Conservation (phyloP, 202 grass and related monocot species). For the Panicum virgatum region DNA sequence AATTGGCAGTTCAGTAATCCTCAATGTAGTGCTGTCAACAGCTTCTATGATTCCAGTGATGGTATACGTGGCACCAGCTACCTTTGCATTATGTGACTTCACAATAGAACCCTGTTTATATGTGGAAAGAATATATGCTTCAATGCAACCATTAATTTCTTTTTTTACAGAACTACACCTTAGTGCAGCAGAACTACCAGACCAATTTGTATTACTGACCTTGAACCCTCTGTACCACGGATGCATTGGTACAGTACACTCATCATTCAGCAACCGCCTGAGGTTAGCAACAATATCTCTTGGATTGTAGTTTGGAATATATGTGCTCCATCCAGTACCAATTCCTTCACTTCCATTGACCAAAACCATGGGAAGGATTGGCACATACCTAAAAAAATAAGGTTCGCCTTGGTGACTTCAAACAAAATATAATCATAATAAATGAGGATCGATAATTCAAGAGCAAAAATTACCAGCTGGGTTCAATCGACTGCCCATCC, state of each 20-base stretch:
- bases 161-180: background rate
- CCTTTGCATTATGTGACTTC: slow-evolving; percentile 58
- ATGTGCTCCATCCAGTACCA: slow-evolving; percentile 92
- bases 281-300: slow-evolving; percentile 77
- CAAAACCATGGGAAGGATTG: slow-evolving; percentile 81
- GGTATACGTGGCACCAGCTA: slow-evolving; percentile 68
- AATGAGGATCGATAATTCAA: background rate
- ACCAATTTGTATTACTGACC: slow-evolving; percentile 37
- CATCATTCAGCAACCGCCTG: slow-evolving; percentile 57
- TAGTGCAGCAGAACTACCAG: background rate
- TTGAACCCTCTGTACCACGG: slow-evolving; percentile 94
- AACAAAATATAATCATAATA: background rate
- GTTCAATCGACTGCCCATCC: slow-evolving; percentile 89
- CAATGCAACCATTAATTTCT: background rate
- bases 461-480: slow-evolving; percentile 59
- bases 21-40: slow-evolving; percentile 49
- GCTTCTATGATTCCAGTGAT: slow-evolving; percentile 63
- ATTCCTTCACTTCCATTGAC: slow-evolving; percentile 98
- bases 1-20: slow-evolving; percentile 75
- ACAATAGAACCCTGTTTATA: slow-evolving; percentile 62
- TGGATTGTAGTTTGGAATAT: slow-evolving; percentile 89
- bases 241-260: slow-evolving; percentile 66
- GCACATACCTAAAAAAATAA: slow-evolving; percentile 70
- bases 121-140: background rate
- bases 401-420: background rate